A percentile compares a stretch with the other conserved stretches of the same genome.
Conservation (phyloP, 2,329 filamentous ascomycete genomes). For the Cercospora sojina region DNA sequence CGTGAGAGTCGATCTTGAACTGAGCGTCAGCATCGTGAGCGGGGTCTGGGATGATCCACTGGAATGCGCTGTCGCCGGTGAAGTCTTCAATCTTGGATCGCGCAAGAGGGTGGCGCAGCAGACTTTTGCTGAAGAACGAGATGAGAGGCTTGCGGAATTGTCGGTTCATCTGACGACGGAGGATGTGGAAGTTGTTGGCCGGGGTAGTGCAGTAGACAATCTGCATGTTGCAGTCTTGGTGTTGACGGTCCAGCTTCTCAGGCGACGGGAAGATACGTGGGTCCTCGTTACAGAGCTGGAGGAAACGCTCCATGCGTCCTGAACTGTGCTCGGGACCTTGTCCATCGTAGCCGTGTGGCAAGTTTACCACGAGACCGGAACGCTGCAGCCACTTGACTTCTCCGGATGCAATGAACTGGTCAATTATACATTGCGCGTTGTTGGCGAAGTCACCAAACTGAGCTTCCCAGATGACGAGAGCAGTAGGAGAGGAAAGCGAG, state of each 20-base stretch:
- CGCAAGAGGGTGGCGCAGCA: conserved; percentile 89
- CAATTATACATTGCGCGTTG: conserved; percentile 98
- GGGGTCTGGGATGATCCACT: conserved; percentile 91
- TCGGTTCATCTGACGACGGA: conserved; percentile 96
- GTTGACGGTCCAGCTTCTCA: conserved; percentile 91
- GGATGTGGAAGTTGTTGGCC: conserved; percentile 91
- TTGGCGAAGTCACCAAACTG: conserved; percentile 99
- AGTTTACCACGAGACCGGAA: conserved; percentile 90
- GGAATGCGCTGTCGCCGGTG: conserved; percentile 85
- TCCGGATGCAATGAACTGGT: conserved; percentile 97
- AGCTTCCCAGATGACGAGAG: conserved; percentile 98
- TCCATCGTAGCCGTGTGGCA: conserved; percentile 96
- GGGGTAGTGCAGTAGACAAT: conserved; percentile 97
- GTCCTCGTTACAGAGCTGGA: conserved; percentile 96
- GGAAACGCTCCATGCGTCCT: conserved; percentile 92
- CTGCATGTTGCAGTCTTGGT: conserved; percentile 99
- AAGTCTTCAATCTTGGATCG: conserved; percentile 91
- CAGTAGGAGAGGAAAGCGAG: conserved; percentile 93
- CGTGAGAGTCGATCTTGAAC: conserved; percentile 66
- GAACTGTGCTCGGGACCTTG: conserved; percentile 98
- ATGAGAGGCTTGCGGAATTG: conserved; percentile 98
- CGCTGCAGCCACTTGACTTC: conserved; percentile 99
- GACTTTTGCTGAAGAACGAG: conserved; percentile 97
- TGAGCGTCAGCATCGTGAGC: conserved; percentile 69
- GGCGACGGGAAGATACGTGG: conserved; percentile 84